Conservation (phyloP, 2,329 filamentous ascomycete genomes). For the Tolypocladium guangdongense region DNA sequence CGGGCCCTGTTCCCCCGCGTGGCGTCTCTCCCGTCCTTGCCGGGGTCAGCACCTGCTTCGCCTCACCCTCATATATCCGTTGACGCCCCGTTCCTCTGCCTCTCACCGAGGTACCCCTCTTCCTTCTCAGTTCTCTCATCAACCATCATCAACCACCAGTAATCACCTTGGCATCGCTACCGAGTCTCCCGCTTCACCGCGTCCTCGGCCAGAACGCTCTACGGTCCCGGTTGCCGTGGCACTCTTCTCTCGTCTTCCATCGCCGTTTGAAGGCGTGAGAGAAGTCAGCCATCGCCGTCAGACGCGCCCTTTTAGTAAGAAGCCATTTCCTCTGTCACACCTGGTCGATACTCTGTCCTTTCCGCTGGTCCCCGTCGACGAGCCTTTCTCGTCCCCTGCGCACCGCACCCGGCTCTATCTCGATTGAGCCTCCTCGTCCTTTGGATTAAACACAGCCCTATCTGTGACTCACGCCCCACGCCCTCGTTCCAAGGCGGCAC, state of each 20-base stretch:
- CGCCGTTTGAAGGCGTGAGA: not conserved
- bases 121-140: not conserved
- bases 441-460: not conserved
- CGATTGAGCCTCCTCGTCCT: conserved; percentile 1
- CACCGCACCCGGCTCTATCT: not conserved
- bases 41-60: conserved; percentile 6
- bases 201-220: not conserved
- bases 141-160: not conserved
- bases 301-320: not conserved
- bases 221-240: not conserved
- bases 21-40: conserved; percentile 1
- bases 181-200: not conserved
- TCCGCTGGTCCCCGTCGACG: not conserved
- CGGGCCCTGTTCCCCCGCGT: not conserved
- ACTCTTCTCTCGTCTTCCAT: not conserved
- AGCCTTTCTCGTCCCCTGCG: not conserved
- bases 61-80: conserved; percentile 15
- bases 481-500: not conserved
- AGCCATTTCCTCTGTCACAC: not conserved
- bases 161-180: not conserved
- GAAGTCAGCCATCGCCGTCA: not conserved
- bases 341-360: not conserved
- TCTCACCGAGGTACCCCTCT: not conserved
- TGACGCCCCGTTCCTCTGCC: conserved; percentile 8
- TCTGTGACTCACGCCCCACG: not conserved